These are phyloP conservation scores for Aspergillus sp. DNA, from an alignment of 2,329 filamentous ascomycete genomes.

Conservation along the genomic window DNA sequence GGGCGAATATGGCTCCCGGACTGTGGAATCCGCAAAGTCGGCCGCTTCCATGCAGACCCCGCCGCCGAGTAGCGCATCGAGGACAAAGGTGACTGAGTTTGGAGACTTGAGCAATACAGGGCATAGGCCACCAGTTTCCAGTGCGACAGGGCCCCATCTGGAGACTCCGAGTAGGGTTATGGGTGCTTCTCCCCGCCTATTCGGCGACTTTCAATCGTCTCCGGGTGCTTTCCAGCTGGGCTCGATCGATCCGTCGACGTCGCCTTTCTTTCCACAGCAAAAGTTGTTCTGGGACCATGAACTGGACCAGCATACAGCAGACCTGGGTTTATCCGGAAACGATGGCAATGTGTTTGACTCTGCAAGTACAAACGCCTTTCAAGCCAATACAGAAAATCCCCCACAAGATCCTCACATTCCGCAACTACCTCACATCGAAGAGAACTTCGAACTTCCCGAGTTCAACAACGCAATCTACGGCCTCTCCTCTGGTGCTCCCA, in stretches of 20 bases:
- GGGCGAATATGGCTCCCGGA: slow-evolving; percentile 33
- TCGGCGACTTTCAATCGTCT: slow-evolving; percentile 56
- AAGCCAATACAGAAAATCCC: slow-evolving; percentile 15
- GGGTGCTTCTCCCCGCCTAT: slow-evolving; percentile 49
- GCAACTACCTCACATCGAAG: slow-evolving; percentile 37
- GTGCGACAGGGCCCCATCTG: slow-evolving; percentile 33
- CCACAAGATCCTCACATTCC: slow-evolving; percentile 30
- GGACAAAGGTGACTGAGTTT: slow-evolving; percentile 45
- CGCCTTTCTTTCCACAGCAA: slow-evolving; percentile 58
- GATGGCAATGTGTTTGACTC: slow-evolving; percentile 25
- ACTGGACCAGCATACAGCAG: slow-evolving; percentile 25
- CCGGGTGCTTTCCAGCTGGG: slow-evolving; percentile 57
- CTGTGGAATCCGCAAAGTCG: slow-evolving; percentile 40
- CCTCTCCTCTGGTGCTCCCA: slow-evolving; percentile 28
- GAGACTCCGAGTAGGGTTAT: slow-evolving; percentile 48
- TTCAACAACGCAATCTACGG: slow-evolving; percentile 30
- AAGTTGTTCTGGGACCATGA: slow-evolving; percentile 52
- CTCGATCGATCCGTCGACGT: slow-evolving; percentile 53
- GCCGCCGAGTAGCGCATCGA: slow-evolving; percentile 59
- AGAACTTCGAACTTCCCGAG: slow-evolving; percentile 34
- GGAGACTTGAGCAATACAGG: slow-evolving; percentile 23
- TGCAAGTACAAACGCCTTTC: slow-evolving; percentile 17
- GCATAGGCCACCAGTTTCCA: slow-evolving; percentile 23
- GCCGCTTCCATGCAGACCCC: slow-evolving; percentile 60
- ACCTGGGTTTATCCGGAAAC: slow-evolving; percentile 17